Conservation (phyloP, 1,284 basidiomycete species). For the Inonotus hispidus region DNA sequence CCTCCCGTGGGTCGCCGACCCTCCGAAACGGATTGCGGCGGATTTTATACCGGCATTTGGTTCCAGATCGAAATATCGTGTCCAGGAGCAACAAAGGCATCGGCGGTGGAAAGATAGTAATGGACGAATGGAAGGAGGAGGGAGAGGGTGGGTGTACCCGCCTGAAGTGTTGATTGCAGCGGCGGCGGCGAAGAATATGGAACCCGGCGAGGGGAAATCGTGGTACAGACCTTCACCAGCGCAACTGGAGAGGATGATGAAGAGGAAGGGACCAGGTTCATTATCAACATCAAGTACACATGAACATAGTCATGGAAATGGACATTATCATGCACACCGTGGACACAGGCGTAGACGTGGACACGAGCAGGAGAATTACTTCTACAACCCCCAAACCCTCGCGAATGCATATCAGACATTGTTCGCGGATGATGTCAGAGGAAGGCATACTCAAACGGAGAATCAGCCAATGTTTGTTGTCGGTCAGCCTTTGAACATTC, state of each 20-base stretch:
- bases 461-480: neutral
- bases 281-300: too few species aligned
- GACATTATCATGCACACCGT: neutral
- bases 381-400: neutral
- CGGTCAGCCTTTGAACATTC: neutral
- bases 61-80: constrained; percentile 1
- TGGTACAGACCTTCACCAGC: constrained; percentile 8
- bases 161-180: neutral
- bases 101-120: too few species aligned
- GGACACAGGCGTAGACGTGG: too few species aligned
- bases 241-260: constrained; percentile 2
- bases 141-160: neutral
- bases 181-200: neutral
- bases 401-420: neutral
- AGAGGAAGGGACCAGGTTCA: neutral
- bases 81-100: neutral
- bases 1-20: constrained; percentile 11
- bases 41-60: constrained; percentile 9
- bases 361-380: too few species aligned
- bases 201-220: constrained; percentile 3
- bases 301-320: too few species aligned
- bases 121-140: too few species aligned
- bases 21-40: constrained; percentile 4
- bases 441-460: neutral
- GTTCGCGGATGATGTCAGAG: neutral